Percentiles rank a stretch among this genome's conserved stretches.
Conservation (phyloP, 495 filamentous ascomycete genomes). For the Hyaloscypha variabilis region DNA sequence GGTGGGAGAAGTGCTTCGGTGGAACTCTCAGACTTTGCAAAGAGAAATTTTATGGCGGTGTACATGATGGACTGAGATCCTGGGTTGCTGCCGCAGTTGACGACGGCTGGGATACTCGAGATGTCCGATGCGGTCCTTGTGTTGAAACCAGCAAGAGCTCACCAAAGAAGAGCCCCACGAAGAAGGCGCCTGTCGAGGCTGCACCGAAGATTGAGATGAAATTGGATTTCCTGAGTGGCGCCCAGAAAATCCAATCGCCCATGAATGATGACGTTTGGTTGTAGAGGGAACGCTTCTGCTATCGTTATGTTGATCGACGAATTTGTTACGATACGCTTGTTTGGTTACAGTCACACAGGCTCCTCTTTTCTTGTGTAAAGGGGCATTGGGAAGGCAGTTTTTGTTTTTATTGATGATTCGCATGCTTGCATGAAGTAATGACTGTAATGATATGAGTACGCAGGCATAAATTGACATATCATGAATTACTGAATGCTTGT, state of each 20-base stretch:
- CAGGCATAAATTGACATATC: neutral
- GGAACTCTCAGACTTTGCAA: slow-evolving; percentile 86
- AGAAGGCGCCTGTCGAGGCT: slow-evolving; percentile 33
- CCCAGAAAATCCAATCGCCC: slow-evolving; percentile 9
- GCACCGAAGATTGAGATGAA: slow-evolving; percentile 60
- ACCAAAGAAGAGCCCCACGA: slow-evolving; percentile 44
- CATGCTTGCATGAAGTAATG: slow-evolving; percentile 17
- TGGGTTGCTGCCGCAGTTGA: slow-evolving; percentile 88
- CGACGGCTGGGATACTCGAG: slow-evolving; percentile 81
- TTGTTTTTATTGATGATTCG: slow-evolving; percentile 3
- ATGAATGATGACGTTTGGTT: slow-evolving; percentile 28
- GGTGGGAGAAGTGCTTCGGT: slow-evolving; percentile 91
- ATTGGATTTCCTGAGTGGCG: slow-evolving; percentile 37
- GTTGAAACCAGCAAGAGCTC: slow-evolving; percentile 52
- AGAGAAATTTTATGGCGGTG: slow-evolving; percentile 91
- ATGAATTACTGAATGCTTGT: neutral
- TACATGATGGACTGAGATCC: slow-evolving; percentile 84
- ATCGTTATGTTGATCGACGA: neutral
- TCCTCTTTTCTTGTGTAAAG: neutral
- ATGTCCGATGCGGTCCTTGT: slow-evolving; percentile 73
- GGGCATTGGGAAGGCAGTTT: neutral
- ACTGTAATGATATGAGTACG: neutral
- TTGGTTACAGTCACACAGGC: neutral
- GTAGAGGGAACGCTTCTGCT: slow-evolving; percentile 6
- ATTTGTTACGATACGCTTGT: slow-evolving; percentile 7